Conservation (phyloP, 345 rosid genomes). For the Eucalyptus fibrosa region DNA sequence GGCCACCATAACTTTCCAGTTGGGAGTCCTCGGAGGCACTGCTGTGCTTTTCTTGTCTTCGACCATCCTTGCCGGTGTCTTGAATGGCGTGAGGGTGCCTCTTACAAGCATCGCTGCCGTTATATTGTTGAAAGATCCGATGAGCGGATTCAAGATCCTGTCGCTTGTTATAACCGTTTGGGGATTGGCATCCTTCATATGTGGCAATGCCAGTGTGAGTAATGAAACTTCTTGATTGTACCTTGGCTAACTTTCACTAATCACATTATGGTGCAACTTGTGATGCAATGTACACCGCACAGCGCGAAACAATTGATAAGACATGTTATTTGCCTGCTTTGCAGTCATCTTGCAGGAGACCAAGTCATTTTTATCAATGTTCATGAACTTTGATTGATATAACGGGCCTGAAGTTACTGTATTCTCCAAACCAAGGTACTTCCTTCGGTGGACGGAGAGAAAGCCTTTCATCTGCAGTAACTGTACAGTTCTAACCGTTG, state of each 20-base stretch:
- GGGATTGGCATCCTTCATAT: conserved; percentile 74
- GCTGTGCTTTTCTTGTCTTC: conserved; percentile 66
- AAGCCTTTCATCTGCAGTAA: neutral
- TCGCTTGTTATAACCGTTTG: conserved; percentile 71
- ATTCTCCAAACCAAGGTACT: neutral
- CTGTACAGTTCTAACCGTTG: neutral
- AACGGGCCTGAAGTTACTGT: neutral
- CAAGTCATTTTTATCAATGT: neutral
- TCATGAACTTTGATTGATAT: neutral
- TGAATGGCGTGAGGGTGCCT: conserved; percentile 81
- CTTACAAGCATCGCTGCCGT: conserved; percentile 69
- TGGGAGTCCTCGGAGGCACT: conserved; percentile 64
- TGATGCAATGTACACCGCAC: neutral
- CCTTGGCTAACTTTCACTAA: neutral
- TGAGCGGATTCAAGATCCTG: conserved; percentile 84
- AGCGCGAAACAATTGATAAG: neutral
- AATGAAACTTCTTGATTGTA: neutral
- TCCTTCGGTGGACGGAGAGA: neutral
- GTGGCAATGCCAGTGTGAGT: conserved; percentile 26
- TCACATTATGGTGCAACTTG: neutral
- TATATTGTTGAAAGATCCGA: conserved; percentile 63
- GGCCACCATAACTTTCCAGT: conserved; percentile 60
- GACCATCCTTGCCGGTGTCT: conserved; percentile 73
- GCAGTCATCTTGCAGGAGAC: neutral
- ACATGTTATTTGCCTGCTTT: neutral